Evolutionary conservation across 1,284 basidiomycete genomes (phyloP).

Genomic region (Inonotus obliquus): DNA sequence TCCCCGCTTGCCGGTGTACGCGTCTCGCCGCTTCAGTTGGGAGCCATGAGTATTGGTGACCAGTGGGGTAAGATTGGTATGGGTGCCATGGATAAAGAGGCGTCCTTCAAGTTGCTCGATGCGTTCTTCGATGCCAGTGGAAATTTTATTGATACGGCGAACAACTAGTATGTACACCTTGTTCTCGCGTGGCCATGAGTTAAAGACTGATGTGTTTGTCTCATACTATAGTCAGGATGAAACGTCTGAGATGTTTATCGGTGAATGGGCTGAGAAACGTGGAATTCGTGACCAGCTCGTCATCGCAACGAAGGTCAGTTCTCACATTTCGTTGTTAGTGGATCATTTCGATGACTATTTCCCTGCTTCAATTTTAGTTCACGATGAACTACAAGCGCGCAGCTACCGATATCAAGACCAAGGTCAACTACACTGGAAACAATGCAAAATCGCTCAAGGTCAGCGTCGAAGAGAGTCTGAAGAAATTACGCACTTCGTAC

Average conservation of each 20-base stretch:
- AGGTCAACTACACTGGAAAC: conserved; percentile 34
- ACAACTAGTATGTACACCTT: conserved; percentile 2
- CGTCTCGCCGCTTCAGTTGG: conserved; percentile 45
- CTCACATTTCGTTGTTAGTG: conserved; percentile 15
- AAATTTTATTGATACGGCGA: conserved; percentile 18
- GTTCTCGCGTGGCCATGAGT: background rate
- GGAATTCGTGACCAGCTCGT: conserved; percentile 42
- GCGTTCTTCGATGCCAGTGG: conserved; percentile 29
- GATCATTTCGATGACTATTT: background rate
- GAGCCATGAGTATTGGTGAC: conserved; percentile 40
- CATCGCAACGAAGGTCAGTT: conserved; percentile 40
- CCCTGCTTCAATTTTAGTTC: conserved; percentile 29
- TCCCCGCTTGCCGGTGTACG: conserved; percentile 23
- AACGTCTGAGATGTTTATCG: conserved; percentile 38
- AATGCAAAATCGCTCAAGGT: conserved; percentile 28
- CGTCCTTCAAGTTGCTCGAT: conserved; percentile 31
- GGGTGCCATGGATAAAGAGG: conserved; percentile 27
- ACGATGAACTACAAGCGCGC: conserved; percentile 26
- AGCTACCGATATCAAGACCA: conserved; percentile 21
- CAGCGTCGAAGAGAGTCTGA: conserved; percentile 32
- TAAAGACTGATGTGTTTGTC: background rate
- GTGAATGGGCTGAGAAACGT: conserved; percentile 42
- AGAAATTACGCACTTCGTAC: conserved; percentile 40
- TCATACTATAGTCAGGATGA: conserved; percentile 34
- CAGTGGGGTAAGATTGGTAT: conserved; percentile 30